Conservation (phyloP, 495 filamentous ascomycete species). For the Hypoxylon cercidicola region DNA sequence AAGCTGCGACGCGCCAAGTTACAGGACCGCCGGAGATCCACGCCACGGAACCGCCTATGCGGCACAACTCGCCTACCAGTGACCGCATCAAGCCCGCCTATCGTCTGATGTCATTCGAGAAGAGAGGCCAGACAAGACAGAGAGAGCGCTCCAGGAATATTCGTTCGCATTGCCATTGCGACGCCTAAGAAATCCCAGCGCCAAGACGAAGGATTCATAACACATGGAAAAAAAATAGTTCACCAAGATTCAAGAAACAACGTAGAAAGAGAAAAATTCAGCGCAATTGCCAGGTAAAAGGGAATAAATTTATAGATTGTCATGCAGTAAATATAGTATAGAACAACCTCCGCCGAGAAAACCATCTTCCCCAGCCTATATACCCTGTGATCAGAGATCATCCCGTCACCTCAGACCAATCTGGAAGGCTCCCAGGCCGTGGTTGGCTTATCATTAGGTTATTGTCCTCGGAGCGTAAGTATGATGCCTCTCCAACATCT, state of each 20-base stretch:
- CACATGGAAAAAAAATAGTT: neutral
- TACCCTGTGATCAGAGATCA: conserved; percentile 19
- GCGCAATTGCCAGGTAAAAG: conserved; percentile 8
- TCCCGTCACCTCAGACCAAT: conserved; percentile 23
- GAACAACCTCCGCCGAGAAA: conserved; percentile 23
- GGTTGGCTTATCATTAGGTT: conserved; percentile 29
- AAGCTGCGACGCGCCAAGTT: conserved; percentile 34
- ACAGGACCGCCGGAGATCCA: conserved; percentile 28
- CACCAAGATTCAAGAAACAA: neutral
- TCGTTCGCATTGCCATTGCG: neutral
- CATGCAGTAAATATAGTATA: conserved; percentile 41
- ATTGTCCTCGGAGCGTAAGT: conserved; percentile 19
- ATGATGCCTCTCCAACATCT: conserved; percentile 18
- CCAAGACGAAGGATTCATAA: neutral
- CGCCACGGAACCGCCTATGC: conserved; percentile 9
- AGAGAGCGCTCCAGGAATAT: neutral
- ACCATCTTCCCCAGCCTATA: conserved; percentile 36
- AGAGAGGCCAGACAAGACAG: neutral
- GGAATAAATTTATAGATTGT: conserved; percentile 36
- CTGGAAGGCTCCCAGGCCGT: conserved; percentile 16
- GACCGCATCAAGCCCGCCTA: neutral
- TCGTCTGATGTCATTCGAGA: conserved; percentile 31
- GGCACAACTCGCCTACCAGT: neutral
- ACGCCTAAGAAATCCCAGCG: neutral
- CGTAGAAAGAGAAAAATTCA: neutral